Percentiles rank a stretch among this genome's conserved stretches.
These are phyloP conservation scores for Chrysoporthe austroafricana DNA, from an alignment of 2,329 filamentous ascomycete genomes.

Conservation along the genomic window DNA sequence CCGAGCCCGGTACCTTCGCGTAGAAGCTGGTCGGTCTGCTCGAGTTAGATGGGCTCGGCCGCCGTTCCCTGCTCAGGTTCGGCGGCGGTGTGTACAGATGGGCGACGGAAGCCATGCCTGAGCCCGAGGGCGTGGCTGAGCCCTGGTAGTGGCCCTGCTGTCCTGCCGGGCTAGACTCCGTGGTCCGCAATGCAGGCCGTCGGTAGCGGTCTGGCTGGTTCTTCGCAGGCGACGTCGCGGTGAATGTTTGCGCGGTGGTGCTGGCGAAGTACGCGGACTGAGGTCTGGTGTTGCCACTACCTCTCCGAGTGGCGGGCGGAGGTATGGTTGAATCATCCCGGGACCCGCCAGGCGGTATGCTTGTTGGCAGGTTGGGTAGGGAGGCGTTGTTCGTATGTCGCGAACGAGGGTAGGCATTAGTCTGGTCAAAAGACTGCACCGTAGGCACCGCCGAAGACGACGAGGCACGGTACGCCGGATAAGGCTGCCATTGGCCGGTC, in stretches of 20 bases:
- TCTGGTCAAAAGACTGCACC: constrained; percentile 44
- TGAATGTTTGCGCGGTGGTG: constrained; percentile 51
- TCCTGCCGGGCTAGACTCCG: constrained; percentile 48
- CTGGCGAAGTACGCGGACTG: constrained; percentile 48
- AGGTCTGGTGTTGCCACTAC: constrained; percentile 45
- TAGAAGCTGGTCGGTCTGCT: constrained; percentile 59
- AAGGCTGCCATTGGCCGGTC: constrained; percentile 55
- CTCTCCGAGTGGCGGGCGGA: constrained; percentile 45
- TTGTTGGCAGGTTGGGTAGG: constrained; percentile 46
- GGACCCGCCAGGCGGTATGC: constrained; percentile 46
- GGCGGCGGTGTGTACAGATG: constrained; percentile 56
- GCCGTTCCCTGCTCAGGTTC: constrained; percentile 39
- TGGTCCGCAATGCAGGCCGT: constrained; percentile 62
- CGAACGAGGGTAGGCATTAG: constrained; percentile 34
- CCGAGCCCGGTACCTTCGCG: constrained; percentile 49
- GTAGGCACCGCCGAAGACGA: constrained; percentile 50
- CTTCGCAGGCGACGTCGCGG: constrained; percentile 63
- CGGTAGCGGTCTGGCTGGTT: constrained; percentile 83
- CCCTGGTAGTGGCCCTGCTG: constrained; percentile 37
- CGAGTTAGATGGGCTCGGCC: constrained; percentile 40
- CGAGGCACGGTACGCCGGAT: constrained; percentile 51
- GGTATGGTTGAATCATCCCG: constrained; percentile 58
- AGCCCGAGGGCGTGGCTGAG: constrained; percentile 53
- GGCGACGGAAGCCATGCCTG: constrained; percentile 57
- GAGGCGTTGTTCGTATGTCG: constrained; percentile 44